Evolutionary conservation across 2,329 filamentous ascomycete genomes (phyloP), one percentile per base, ranked within the genome.

Genomic region (Colletotrichum somersetense): DNA sequence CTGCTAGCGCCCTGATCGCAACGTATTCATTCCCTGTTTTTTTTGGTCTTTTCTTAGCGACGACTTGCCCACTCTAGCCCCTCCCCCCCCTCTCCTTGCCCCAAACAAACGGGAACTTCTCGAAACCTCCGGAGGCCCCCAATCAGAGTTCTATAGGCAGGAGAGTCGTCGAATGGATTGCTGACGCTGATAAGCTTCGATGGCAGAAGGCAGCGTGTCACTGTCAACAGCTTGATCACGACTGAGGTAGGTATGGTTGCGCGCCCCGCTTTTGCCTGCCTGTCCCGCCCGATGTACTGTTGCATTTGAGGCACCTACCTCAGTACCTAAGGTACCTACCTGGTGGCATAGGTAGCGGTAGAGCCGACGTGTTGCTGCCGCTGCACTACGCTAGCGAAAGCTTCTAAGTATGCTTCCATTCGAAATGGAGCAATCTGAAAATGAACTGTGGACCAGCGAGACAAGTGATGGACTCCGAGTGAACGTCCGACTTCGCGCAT

Each of bases 21-120:
- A 44, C 42, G 35, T 16, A 18, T 12, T 5, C 16, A n/a, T 48
- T 61, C 40, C 57, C 16, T 61, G 57, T 40, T 46, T 30, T 46
- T 18, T 20, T 10, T 5, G 23, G 23, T 44, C 7, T 62, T 66
- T 53, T n/a, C 42, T 62, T 62, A 62, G 65, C 65, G 11, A 38
- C 38, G 8, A 7, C 20, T 23, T 14, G 26, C 46, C 56, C 46
- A 52, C 40, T 18, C 14, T 40, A 7, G 12, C 23, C 26, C 16
- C 23, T 40, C 16, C 40, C 18, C 10, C 7, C 16, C 23, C n/a
- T 10, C 16, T 46, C 16, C 3, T 46, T 23, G 57, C 26, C 57
- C 40, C 40, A 61, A 61, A 61, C 40, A 46, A 16, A 48, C 42
- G 26, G 26, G 23, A n/a, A 23, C 57, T 61, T 40, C 38, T 61